phyloP scores from a whole-genome alignment of 2,329 filamentous ascomycete species.

The Pseudogymnoascus sp. region DNA sequence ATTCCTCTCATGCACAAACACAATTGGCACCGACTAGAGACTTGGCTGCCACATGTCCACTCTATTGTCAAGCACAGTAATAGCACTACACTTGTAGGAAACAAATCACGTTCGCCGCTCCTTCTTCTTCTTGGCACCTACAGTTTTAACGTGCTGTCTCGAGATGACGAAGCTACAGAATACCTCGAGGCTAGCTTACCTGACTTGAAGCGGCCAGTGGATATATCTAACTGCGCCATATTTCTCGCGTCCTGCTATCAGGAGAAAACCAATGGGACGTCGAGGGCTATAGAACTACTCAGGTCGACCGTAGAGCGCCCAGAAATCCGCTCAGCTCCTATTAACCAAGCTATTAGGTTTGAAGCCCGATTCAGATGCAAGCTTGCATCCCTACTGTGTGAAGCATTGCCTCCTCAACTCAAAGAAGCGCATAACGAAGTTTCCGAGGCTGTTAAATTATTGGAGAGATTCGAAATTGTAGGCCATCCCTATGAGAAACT shows the following conservation, averaged over 20 bases:
- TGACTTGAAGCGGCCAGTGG: background rate
- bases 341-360: background rate
- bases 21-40: background rate
- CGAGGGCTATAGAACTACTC: background rate
- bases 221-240: background rate
- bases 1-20: background rate
- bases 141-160: background rate
- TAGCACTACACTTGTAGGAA: background rate
- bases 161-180: background rate
- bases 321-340: background rate
- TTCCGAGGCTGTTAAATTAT: background rate
- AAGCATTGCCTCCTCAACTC: background rate
- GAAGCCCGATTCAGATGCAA: background rate
- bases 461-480: background rate
- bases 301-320: background rate
- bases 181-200: background rate
- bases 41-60: background rate
- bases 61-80: background rate
- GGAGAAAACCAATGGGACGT: background rate
- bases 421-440: background rate
- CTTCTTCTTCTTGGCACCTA: background rate
- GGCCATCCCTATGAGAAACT: background rate
- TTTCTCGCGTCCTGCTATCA: background rate
- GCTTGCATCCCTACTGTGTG: background rate
- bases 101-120: background rate